phyloP scores from a whole-genome alignment of 2,329 filamentous ascomycete species.

The Colletotrichum sp. region DNA sequence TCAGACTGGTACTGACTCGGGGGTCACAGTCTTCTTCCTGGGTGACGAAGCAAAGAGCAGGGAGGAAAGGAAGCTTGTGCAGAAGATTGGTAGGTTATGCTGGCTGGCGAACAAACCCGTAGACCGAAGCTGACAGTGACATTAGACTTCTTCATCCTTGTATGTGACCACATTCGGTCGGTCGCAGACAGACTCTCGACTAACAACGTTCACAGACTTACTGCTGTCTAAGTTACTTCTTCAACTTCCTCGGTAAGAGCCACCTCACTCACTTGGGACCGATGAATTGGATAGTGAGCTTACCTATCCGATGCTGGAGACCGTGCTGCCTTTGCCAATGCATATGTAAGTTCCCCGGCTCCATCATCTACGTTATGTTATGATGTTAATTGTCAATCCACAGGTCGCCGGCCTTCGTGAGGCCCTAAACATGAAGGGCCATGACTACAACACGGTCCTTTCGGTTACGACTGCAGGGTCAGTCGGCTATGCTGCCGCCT shows the following conservation, averaged over 20 bases:
- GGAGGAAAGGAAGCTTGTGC: constrained; percentile 32
- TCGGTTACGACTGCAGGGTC: constrained; percentile 41
- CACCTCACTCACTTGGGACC: neutral
- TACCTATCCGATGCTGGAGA: neutral
- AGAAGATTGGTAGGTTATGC: constrained; percentile 30
- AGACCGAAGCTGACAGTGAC: neutral
- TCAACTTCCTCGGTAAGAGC: constrained; percentile 41
- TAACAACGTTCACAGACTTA: constrained; percentile 28
- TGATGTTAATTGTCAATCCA: neutral
- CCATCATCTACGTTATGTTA: no score
- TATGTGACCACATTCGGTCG: constrained; percentile 17
- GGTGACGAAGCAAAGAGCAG: constrained; percentile 14
- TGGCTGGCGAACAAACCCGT: fast-evolving
- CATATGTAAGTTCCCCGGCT: neutral
- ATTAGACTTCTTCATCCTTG: constrained; percentile 37
- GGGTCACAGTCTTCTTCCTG: constrained; percentile 17
- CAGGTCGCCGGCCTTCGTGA: constrained; percentile 59
- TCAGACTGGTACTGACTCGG: neutral
- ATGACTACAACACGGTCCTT: constrained; percentile 68
- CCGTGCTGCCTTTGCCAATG: constrained; percentile 22
- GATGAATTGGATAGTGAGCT: neutral
- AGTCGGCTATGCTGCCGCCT: neutral
- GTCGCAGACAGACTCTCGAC: neutral
- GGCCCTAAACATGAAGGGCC: constrained; percentile 57
- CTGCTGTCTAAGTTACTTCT: constrained; percentile 38